Percentiles rank a stretch among this genome's conserved stretches.
phyloP scores from a whole-genome alignment of 2,329 filamentous ascomycete genomes.

The Phialophora macrospora region DNA sequence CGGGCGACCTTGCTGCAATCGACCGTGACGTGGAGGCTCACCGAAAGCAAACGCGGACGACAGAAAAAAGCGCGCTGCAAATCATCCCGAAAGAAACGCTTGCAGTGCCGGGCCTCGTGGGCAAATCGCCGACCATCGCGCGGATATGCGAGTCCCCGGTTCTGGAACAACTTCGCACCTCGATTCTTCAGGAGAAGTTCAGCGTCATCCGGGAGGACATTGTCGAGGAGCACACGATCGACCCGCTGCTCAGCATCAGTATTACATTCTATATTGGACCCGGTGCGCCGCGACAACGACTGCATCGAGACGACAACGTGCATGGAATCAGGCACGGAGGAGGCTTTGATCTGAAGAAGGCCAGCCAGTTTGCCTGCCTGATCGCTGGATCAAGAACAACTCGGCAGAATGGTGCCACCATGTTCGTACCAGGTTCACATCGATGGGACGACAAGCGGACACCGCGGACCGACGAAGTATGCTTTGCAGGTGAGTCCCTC shows the following conservation, averaged over 20 bases:
- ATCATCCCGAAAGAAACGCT: constrained; percentile 32
- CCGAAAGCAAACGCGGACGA: constrained; percentile 16
- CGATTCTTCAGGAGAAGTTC: constrained; percentile 41
- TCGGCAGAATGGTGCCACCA: constrained; percentile 55
- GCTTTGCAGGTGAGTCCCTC: constrained; percentile 43
- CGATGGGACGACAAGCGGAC: constrained; percentile 40
- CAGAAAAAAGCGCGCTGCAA: constrained; percentile 26
- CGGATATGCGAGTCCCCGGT: constrained; percentile 39
- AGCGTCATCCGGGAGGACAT: constrained; percentile 37
- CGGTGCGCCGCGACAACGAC: constrained; percentile 42
- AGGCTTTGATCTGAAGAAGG: constrained; percentile 39
- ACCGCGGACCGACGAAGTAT: constrained; percentile 42
- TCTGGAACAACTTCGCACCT: constrained; percentile 39
- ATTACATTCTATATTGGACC: constrained; percentile 42
- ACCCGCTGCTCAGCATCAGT: constrained; percentile 42
- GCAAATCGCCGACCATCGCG: constrained; percentile 37
- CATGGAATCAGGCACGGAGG: constrained; percentile 41
- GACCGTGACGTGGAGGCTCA: constrained; percentile 31
- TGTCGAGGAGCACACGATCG: constrained; percentile 36
- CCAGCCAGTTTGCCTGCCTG: constrained; percentile 37
- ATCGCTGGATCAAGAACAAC: constrained; percentile 43
- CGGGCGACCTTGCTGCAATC: constrained; percentile 39
- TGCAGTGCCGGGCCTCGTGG: constrained; percentile 42
- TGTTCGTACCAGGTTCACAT: constrained; percentile 58
- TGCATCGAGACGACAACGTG: constrained; percentile 47